Percentiles rank a stretch among this genome's conserved stretches.
phyloP scores from a whole-genome alignment of 257 asterid genomes.

The Mentha longifolia region DNA sequence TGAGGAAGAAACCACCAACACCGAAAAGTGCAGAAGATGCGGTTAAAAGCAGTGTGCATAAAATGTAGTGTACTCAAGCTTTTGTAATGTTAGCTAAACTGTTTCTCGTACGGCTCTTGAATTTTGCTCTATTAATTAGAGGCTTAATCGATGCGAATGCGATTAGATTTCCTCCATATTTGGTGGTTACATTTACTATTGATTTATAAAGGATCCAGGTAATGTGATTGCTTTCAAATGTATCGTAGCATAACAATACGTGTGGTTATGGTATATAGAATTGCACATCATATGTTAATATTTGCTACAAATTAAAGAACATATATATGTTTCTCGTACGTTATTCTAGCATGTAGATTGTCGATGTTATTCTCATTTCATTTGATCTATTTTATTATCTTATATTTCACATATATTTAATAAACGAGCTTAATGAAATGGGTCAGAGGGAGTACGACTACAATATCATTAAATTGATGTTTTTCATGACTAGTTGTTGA shows the following conservation, averaged over 20 bases:
- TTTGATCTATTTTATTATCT: too few species aligned
- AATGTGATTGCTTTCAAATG: background rate
- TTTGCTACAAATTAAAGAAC: too few species aligned
- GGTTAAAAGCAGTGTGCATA: constrained; percentile 1
- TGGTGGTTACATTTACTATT: background rate
- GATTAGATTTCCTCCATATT: background rate
- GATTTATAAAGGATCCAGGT: background rate
- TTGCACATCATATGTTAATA: too few species aligned
- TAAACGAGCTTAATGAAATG: too few species aligned
- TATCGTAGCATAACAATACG: background rate
- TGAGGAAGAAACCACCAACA: constrained; percentile 61
- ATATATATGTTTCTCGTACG: too few species aligned
- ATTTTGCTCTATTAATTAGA: constrained; percentile 10
- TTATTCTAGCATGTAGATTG: too few species aligned
- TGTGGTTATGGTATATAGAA: too few species aligned
- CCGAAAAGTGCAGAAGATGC: constrained; percentile 2
- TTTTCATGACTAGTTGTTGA: background rate
- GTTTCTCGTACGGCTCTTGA: constrained; percentile 1
- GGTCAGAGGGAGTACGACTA: too few species aligned
- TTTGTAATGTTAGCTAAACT: background rate
- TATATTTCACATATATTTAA: too few species aligned
- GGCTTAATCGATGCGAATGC: background rate
- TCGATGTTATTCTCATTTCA: too few species aligned
- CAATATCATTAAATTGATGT: background rate
- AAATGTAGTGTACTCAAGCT: background rate